Base-by-base conservation (phyloP, 768 basidiomycete genomes). In the Rhodotorula kratochvilovae region DNA sequence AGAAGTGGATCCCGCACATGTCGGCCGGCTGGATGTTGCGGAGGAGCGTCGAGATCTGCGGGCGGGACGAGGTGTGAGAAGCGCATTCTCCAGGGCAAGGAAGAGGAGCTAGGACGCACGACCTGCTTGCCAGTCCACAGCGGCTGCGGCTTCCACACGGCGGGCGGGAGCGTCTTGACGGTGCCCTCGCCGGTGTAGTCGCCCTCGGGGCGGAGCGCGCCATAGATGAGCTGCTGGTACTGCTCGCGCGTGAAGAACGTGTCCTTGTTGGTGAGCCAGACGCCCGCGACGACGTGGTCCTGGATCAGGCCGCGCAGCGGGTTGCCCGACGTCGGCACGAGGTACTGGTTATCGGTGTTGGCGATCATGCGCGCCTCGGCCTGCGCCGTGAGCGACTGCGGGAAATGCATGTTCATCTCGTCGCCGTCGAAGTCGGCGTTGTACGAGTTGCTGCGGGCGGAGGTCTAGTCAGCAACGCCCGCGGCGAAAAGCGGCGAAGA, bases 331-430 rank as follows among this genome's bases (percentile, higher is more conserved):
- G 96, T 99, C 27, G 96, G 94, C 16, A 95, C 92, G n/a, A 99
- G 86, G 80, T 99, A 99, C 80, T 99, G 96, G 74, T 95, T 94
- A 79, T 98, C 93, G 11, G 93, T 98, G 80, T 97, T 97, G 73
- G 96, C 92, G 75, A 99, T 92, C 79, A 90, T 85, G 84, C 87
- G 87, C 10, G 93, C 92, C 80, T 99, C 96, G 3, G 95, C 90
- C 67, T 94, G 88, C 56, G 96, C 93, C 53, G 94, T 87, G 78
- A 95, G 90, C 76, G 93, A 95, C 83, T 99, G 95, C 76, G 96
- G 94, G 77, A 99, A 99, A 83, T 99, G 96, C 60, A 99, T 92
- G 82, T 99, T 99, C 95, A 99, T 99, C 80, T 99, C 95, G 92
- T 74, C 72, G 11, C 16, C 12, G 33, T 45, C 50, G 19, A 53